These are phyloP conservation scores for Stygiomarasmius scandens DNA, from an alignment of 1,284 basidiomycete genomes.

Conservation along the genomic window DNA sequence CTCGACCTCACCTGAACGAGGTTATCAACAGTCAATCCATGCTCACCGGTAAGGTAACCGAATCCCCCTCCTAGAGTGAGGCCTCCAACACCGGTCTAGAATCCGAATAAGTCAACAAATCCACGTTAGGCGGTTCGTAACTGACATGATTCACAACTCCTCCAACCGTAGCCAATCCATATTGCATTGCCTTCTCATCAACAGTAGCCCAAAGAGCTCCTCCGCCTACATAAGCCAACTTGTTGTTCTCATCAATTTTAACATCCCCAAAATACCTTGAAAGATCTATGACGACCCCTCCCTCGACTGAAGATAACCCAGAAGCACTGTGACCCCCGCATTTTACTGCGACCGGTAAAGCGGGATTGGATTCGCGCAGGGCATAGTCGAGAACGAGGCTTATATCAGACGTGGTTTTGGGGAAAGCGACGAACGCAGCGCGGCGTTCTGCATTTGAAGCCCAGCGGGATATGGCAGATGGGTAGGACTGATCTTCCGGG, in stretches of 20 bases:
- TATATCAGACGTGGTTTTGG: conserved; percentile 24
- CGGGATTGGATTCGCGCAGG: conserved; percentile 14
- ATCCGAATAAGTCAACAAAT: not conserved
- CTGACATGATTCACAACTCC: conserved; percentile 60
- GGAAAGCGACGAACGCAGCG: conserved; percentile 31
- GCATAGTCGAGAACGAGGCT: conserved; percentile 29
- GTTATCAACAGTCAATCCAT: no score
- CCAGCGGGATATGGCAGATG: conserved; percentile 26
- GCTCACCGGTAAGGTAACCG: no score
- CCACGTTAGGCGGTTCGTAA: conserved; percentile 6
- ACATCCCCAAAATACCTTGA: conserved; percentile 46
- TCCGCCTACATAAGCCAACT: conserved; percentile 50
- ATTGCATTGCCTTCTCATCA: conserved; percentile 48
- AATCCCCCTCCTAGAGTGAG: no score
- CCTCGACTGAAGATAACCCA: conserved; percentile 51
- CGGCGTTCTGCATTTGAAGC: conserved; percentile 23
- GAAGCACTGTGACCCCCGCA: conserved; percentile 39
- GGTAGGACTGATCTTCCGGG: conserved; percentile 23
- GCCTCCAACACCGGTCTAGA: conserved; percentile 50
- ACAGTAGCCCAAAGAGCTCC: conserved; percentile 57
- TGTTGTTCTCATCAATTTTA: conserved; percentile 43
- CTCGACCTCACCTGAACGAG: conserved; percentile 42
- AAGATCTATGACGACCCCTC: conserved; percentile 61
- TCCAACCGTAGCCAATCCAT: conserved; percentile 52
- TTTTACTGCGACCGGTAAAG: conserved; percentile 34